Evolutionary conservation across 2,329 filamentous ascomycete genomes (phyloP).

Genomic region (Paecilomyces sp.): DNA sequence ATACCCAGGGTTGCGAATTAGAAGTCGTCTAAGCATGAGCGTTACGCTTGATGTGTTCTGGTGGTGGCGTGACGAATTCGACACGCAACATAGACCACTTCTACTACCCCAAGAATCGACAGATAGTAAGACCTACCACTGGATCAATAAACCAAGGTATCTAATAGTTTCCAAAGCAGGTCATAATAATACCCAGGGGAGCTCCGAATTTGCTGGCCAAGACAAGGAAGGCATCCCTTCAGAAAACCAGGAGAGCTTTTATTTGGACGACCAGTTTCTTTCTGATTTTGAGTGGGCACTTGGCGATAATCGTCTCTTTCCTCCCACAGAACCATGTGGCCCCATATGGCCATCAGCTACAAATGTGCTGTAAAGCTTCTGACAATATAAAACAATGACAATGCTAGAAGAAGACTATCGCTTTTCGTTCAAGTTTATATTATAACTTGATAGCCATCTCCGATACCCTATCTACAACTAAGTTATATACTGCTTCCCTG

Average conservation of each 20-base stretch:
- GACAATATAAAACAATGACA: not conserved
- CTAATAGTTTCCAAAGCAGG: constrained; percentile 4
- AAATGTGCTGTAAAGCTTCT: constrained; percentile 6
- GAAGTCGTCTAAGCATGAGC: constrained; percentile 31
- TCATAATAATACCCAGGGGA: constrained; percentile 7
- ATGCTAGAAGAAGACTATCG: too few relatives aligned
- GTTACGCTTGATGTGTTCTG: constrained; percentile 32
- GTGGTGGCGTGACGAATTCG: constrained; percentile 39
- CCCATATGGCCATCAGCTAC: constrained; percentile 12
- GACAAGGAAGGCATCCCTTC: not conserved
- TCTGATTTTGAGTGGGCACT: constrained; percentile 33
- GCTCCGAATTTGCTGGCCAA: constrained; percentile 1
- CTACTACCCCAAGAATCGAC: constrained; percentile 7
- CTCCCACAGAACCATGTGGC: constrained; percentile 15
- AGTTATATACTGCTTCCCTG: too few relatives aligned
- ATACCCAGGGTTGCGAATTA: constrained; percentile 28
- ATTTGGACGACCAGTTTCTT: constrained; percentile 31
- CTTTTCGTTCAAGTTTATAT: too few relatives aligned
- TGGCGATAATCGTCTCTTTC: constrained; percentile 21
- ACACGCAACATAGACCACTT: constrained; percentile 15
- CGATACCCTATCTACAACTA: too few relatives aligned
- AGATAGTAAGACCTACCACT: constrained; percentile 9
- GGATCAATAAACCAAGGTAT: too few relatives aligned
- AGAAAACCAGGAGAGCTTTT: constrained; percentile 13
- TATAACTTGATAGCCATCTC: too few relatives aligned